A percentile compares a stretch with the other conserved stretches of the same genome.
Evolutionary conservation across 441 rosid genomes (phyloP).

Genomic region (Aleurites moluccanus): DNA sequence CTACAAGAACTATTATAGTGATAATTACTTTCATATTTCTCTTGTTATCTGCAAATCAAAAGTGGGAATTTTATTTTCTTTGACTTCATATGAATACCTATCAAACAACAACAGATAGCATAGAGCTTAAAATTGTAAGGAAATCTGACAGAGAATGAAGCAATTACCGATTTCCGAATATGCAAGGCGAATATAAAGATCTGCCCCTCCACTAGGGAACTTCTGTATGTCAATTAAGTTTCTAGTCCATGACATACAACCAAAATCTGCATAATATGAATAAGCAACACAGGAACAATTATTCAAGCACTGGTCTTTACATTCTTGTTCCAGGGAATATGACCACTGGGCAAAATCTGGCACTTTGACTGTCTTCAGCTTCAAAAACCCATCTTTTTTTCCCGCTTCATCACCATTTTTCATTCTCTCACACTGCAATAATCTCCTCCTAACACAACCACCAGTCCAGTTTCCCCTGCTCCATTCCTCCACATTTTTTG

Average conservation of each 20-base stretch:
- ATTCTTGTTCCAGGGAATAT: constrained; percentile 21
- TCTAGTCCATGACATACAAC: constrained; percentile 51
- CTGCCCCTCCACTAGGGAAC: constrained; percentile 32
- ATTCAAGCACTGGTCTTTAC: constrained; percentile 30
- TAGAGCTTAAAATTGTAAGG: neutral
- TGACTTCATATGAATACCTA: too few species aligned
- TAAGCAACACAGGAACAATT: constrained; percentile 61
- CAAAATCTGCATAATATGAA: constrained; percentile 41
- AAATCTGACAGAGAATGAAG: too few species aligned
- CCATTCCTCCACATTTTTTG: constrained; percentile 40
- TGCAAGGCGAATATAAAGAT: constrained; percentile 41
- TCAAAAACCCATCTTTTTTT: constrained; percentile 41
- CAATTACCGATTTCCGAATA: constrained; percentile 46
- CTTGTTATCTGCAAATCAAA: constrained; percentile 24
- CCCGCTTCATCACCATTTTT: constrained; percentile 23
- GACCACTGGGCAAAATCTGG: constrained; percentile 38
- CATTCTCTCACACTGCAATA: constrained; percentile 30
- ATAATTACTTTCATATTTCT: constrained; percentile 19
- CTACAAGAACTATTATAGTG: constrained; percentile 11
- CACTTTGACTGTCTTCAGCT: constrained; percentile 33
- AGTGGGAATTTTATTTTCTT: neutral
- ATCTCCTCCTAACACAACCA: constrained; percentile 45
- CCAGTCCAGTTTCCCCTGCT: constrained; percentile 37
- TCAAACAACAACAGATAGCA: neutral
- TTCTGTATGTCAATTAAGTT: constrained; percentile 40